Conservation (phyloP, 257 asterid species). For the Anisodus acutangulus region DNA sequence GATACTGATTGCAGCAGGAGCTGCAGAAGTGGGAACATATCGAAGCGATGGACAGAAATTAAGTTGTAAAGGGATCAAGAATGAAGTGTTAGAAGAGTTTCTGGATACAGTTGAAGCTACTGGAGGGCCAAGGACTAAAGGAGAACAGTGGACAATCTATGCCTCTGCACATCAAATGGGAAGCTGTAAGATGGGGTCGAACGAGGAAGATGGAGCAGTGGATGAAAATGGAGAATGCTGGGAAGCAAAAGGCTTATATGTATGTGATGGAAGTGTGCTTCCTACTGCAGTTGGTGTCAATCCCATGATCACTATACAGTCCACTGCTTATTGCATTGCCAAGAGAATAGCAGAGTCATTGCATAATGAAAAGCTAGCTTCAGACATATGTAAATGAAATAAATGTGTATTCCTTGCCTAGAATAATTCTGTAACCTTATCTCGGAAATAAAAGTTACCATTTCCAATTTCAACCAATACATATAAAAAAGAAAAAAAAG, state of each 20-base stretch:
- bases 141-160: slow-evolving; percentile 63
- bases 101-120: slow-evolving; percentile 55
- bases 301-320: slow-evolving; percentile 86
- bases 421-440: neutral
- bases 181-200: slow-evolving; percentile 76
- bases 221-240: slow-evolving; percentile 85
- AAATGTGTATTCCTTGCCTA: neutral
- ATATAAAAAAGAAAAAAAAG: neutral
- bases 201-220: slow-evolving; percentile 73
- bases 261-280: slow-evolving; percentile 84
- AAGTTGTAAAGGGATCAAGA: slow-evolving; percentile 50
- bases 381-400: slow-evolving; percentile 1
- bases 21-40: slow-evolving; percentile 84
- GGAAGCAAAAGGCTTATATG: slow-evolving; percentile 82
- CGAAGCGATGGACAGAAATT: slow-evolving; percentile 81
- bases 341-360: slow-evolving; percentile 55
- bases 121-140: slow-evolving; percentile 62
- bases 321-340: slow-evolving; percentile 81
- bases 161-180: slow-evolving; percentile 96
- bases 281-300: slow-evolving; percentile 86
- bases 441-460: neutral
- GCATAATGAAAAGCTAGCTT: slow-evolving; percentile 31
- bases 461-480: neutral
- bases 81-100: slow-evolving; percentile 69
- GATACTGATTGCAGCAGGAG: slow-evolving; percentile 82